Base-by-base conservation (phyloP, 106 monocot species). In the Phalaenopsis aphrodite region DNA sequence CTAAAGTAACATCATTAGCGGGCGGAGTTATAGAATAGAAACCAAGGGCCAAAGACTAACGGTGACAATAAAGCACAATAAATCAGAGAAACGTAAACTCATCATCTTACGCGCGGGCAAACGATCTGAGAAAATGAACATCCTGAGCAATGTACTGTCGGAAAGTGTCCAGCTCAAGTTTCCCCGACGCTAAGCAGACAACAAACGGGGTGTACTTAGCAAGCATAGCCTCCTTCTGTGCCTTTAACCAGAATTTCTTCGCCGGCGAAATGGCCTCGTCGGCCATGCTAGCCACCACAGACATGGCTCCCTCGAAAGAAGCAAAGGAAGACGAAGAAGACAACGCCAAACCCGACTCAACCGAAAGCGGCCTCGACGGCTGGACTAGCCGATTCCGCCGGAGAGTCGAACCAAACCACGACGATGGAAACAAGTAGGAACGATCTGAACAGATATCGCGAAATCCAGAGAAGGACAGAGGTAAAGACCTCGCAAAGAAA, bases 131-230 rank as follows among this genome's bases (percentile, higher is more conserved):
- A 83, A 95, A 99, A 79, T 91, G 84, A 16, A 85, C 73, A 47
- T 93, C 93, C 89, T 99, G 95, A 7, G 86, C 84, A 75, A 99
- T 85, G 86, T 87, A 99, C 36, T 77, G 81, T 24, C 85, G 82
- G 85, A 99, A 99, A 5, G 64, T 76, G 24, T 89, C 93, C n/a
- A 84, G 23, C 55, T 93, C 91, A 47, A 99, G 80, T 3, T 78
- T 87, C 42, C 99, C 99, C 0, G 99, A 78, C 18, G 93, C 91
- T 55, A 95, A 78, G 80, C 85, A 85, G 3, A 95, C 91, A 4
- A 99, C 45, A 82, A 99, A 93, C 15, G 99, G 99, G 16, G 90
- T 91, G 76, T 85, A 93, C 2, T 84, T 52, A 5, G 93, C 89
- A 71, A 88, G 82, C 41, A 79, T 76, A 8, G 84, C 87, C 65